Conservation (phyloP, 495 filamentous ascomycete species). For the Aspergillus affinis region DNA sequence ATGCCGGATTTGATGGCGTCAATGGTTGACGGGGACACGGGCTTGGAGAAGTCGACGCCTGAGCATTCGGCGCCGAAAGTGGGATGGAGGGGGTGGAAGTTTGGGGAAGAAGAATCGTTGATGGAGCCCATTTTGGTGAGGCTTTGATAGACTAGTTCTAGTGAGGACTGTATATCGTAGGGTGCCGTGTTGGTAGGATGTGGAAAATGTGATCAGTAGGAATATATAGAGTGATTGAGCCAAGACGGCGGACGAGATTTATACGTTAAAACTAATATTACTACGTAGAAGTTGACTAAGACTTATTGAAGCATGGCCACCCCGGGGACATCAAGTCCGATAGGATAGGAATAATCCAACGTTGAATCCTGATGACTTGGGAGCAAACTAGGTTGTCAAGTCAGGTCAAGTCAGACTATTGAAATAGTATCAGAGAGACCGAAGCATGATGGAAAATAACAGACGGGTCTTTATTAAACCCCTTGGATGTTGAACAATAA, state of each 20-base stretch:
- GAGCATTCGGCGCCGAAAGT: constrained; percentile 53
- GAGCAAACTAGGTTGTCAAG: not conserved
- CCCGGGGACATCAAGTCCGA: not conserved
- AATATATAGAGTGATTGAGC: not conserved
- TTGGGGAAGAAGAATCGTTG: not conserved
- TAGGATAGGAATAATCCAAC: not conserved
- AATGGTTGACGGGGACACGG: constrained; percentile 38
- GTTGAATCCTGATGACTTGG: not conserved
- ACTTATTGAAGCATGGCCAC: not conserved
- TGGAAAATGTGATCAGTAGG: no score
- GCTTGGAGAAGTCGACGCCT: constrained; percentile 50
- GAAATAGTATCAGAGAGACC: not conserved
- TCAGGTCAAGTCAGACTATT: not conserved
- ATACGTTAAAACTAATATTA: not conserved
- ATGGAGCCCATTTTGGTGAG: not conserved
- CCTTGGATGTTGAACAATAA: no score
- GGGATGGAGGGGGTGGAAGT: constrained; percentile 36
- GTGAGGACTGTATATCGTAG: not conserved
- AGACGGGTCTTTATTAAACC: no score
- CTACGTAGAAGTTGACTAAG: not conserved
- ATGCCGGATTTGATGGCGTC: constrained; percentile 16
- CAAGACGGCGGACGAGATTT: not conserved
- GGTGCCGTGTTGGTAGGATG: no score
- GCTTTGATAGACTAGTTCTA: not conserved
- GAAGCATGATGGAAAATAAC: no score